Base-by-base conservation (phyloP, 2,329 filamentous ascomycete genomes). In the Fusarium sp. region DNA sequence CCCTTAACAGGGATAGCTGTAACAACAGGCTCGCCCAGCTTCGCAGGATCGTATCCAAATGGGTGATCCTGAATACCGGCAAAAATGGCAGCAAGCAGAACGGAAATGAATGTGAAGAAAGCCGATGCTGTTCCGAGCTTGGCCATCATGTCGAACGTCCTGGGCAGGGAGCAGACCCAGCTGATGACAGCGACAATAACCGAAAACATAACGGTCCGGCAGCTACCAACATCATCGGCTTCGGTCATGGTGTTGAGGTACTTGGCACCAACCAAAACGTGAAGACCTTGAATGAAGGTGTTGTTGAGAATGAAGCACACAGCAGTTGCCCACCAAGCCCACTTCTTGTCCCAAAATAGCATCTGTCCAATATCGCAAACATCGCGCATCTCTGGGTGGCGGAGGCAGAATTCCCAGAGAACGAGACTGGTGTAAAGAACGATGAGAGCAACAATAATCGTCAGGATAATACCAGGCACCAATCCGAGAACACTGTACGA, bases 331-430 rank as follows among this genome's bases (percentile, higher is more conserved):
- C 87, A 91, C 89, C 89, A 91, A 6, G 88, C 89, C 89, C 92
- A 94, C 67, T 88, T 90, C 81, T 94, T 91, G 73, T 92, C 92
- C 91, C 93, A 97, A 83, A 97, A 97, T 28, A 98, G 89, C 88
- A 95, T 95, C 82, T 97, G 94, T n/a, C 95, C 95, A 79, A 98
- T 93, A 80, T 98, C 95, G 80, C 95, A 97, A 19, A 97, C 94
- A 84, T 98, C 95, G 76, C 94, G 91, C 67, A 97, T 91, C 81
- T 98, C 94, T 2, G 95, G 95, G 79, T 98, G 94, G 53, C 94
- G 90, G 65, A 98, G 84, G 80, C 95, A 98, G 79, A 97, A 97
- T 81, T 95, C 91, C 95, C 93, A 95, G 25, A 86, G 78, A 6
- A 85, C 80, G 9, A 84, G 77, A 68, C 82, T 84, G 25, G 95